Conservation (phyloP, 768 basidiomycete species). For the Heimioporus sp. region DNA sequence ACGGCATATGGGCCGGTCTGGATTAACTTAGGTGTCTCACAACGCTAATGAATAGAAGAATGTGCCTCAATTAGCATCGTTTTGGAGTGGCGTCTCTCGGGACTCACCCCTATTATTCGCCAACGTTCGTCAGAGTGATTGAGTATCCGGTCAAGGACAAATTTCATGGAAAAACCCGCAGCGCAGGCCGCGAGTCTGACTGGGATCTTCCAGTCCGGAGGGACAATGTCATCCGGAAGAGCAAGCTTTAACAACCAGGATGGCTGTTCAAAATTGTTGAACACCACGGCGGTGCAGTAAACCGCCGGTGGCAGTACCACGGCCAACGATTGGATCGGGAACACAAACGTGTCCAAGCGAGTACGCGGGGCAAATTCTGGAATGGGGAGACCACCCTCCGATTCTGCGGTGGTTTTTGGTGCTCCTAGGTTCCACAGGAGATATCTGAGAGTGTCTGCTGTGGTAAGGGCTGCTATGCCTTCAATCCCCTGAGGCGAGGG, state of each 20-base stretch:
- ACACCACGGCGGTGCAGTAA: slow-evolving; percentile 25
- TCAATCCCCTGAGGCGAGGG: slow-evolving; percentile 17
- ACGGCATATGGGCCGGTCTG: slow-evolving; percentile 34
- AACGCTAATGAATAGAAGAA: slow-evolving; percentile 14
- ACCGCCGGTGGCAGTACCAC: slow-evolving; percentile 24
- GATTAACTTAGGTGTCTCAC: slow-evolving; percentile 30
- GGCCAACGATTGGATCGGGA: slow-evolving; percentile 26
- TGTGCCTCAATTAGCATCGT: neutral
- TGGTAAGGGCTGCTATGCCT: slow-evolving; percentile 24
- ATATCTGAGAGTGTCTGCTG: slow-evolving; percentile 23
- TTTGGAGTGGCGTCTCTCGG: neutral
- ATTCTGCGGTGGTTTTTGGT: neutral
- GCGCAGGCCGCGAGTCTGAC: slow-evolving; percentile 29
- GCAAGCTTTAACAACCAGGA: slow-evolving; percentile 31
- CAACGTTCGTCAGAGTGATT: slow-evolving; percentile 26
- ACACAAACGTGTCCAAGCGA: slow-evolving; percentile 26
- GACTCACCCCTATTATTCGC: slow-evolving; percentile 32
- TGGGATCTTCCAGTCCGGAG: slow-evolving; percentile 20
- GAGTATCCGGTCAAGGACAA: slow-evolving; percentile 10
- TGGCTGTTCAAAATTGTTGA: slow-evolving; percentile 34
- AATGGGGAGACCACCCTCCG: slow-evolving; percentile 18
- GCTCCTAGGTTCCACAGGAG: slow-evolving; percentile 8
- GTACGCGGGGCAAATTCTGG: slow-evolving; percentile 12
- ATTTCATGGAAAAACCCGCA: slow-evolving; percentile 18
- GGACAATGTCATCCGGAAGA: slow-evolving; percentile 24